Base-by-base conservation (phyloP, 345 rosid genomes). In the Acer campestre region DNA sequence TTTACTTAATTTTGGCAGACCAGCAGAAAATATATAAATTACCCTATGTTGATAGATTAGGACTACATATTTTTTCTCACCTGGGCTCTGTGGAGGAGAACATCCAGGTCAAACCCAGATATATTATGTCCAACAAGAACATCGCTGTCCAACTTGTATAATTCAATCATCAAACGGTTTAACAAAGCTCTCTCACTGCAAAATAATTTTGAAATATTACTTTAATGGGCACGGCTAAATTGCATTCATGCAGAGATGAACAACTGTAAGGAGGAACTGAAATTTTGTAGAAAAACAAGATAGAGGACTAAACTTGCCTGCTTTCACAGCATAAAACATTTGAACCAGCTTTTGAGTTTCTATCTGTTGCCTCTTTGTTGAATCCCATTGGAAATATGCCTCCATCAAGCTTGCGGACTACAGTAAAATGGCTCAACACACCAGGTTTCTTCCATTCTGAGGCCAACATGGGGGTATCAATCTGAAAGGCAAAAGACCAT, bases 71-170 rank as follows among this genome's bases (percentile, higher is more conserved):
- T 9, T 59, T n/a, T 59, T 67, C 83, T 65, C 71, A 92, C 99
- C 97, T 94, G 97, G 59, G 93, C 86, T 88, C 99, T 90, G 70
- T 94, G 95, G 49, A 96, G 94, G 79, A 96, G 95, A 80, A 96
- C 94, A 83, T 94, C 97, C 82, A 96, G 87, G 85, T 96, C 99
- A 90, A 92, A 96, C 67, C 99, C 97, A 82, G 99, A 96, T 87
- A 94, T 85, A 79, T 96, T 96, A 85, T 96, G 99, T 38, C 99
- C 99, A 68, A 94, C 91, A 71, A 96, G 94, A 89, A 96, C 88
- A 88, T 96, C 99, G 40, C 91, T 92, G 76, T 96, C 99, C 89
- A 96, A 75, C 83, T 92, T 91, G 89, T 88, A 77, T 77, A 96
- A 87, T 79, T 90, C 95, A 78, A 89, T 85, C 98, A 96, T 91